Evolutionary conservation across 257 asterid species (phyloP).

Genomic region (Solanum corneliomulleri): DNA sequence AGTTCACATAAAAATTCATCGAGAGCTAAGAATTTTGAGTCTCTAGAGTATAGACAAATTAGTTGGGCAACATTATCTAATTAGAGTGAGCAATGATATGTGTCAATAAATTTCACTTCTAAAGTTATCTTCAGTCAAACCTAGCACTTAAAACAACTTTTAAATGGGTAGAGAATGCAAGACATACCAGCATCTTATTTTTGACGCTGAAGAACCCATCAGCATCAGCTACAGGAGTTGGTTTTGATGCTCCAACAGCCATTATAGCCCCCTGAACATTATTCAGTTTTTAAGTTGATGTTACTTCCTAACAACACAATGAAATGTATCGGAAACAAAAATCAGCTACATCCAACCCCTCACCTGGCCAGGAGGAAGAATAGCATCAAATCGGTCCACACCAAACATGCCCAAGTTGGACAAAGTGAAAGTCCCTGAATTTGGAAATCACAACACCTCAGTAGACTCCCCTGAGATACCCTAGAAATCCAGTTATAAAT

Average conservation of each 20-base stretch:
- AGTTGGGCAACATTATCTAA: not conserved
- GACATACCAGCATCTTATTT: constrained; percentile 76
- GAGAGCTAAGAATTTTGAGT: not conserved
- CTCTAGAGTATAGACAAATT: not conserved
- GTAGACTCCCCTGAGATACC: not conserved
- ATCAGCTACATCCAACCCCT: not conserved
- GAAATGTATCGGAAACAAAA: not conserved
- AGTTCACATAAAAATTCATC: not conserved
- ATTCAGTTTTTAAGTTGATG: not conserved
- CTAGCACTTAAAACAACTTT: not conserved
- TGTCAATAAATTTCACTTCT: not conserved
- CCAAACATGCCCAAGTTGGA: constrained; percentile 96
- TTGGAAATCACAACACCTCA: not conserved
- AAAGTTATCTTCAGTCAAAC: not conserved
- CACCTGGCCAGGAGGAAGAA: constrained; percentile 95
- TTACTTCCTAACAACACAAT: not conserved
- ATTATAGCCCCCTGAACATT: constrained; percentile 77
- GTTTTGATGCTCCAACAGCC: constrained; percentile 96
- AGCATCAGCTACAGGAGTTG: constrained; percentile 46
- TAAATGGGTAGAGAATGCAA: not conserved
- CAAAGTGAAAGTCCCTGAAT: constrained; percentile 70
- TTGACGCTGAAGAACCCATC: constrained; percentile 71
- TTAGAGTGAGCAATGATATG: not conserved
- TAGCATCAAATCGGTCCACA: constrained; percentile 90
- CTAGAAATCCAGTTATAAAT: not conserved